Evolutionary conservation across 257 asterid species (phyloP), one percentile per base, ranked within the genome.

Genomic region (Lycium ferocissimum): DNA sequence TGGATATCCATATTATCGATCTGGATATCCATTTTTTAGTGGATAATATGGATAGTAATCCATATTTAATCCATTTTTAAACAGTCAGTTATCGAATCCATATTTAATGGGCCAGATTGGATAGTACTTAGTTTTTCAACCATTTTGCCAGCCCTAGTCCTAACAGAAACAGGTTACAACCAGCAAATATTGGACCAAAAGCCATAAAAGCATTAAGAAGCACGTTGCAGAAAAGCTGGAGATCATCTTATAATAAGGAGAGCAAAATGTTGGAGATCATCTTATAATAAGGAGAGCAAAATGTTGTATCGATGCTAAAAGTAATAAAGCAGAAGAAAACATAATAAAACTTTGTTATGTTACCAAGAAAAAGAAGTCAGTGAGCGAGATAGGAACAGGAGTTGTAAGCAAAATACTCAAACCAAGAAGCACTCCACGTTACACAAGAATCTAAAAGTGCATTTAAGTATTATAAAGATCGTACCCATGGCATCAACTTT

Each of bases 401-500:
- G 2, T 13, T 75, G 43, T 75, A 49, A 45, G 80, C 57, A 47
- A 75, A 73, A 49, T 49, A 49, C 10, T n/a, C 35, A 40, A 43
- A 71, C 49, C 37, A 82, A 84, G 33, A 84, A 82, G 54, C 40
- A 22, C 72, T 63, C 72, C 62, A 20, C 12, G 63, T 83, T 81
- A 81, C 82, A 7, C 83, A 54, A 69, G 57, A 86, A 69, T 78
- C 26, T 69, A 40, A 80, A 84, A 58, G 51, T 86, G 67, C 79
- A 69, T 15, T 26, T 47, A 66, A 15, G 49, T 67, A 26, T 56
- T 7, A 79, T 38, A 85, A 12, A 54, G 65, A 85, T 70, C 54
- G 81, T 94, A 95, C 99, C 98, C 91, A 89, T 83, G 96, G 91
- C 49, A 85, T 84, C 88, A 90, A 82, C 90, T 94, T 94, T 49